Evolutionary conservation across 176 grass and related monocot genomes (phyloP).

Genomic region (Cymbopogon citratus): DNA sequence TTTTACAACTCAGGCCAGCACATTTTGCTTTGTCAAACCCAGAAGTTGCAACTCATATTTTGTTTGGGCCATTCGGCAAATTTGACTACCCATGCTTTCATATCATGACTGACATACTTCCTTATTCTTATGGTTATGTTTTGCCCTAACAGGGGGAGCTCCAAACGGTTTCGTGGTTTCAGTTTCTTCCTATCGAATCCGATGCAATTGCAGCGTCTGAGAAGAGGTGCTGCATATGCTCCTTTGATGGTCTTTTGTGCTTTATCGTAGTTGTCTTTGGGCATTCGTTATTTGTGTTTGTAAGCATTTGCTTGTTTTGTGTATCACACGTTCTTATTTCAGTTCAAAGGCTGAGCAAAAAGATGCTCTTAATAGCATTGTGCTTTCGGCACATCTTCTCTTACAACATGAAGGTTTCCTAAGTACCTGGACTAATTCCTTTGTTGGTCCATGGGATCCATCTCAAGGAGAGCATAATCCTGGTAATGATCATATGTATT

Average conservation of each 20-base stretch:
- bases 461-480: constrained; percentile 98
- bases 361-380: constrained; percentile 70
- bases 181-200: constrained; percentile 79
- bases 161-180: constrained; percentile 94
- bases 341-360: constrained; percentile 92
- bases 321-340: constrained; percentile 22
- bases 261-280: constrained; percentile 20
- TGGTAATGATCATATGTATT: constrained; percentile 44
- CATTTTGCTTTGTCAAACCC: not conserved
- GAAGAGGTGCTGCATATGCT: constrained; percentile 47
- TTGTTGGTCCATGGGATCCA: constrained; percentile 99
- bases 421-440: constrained; percentile 94
- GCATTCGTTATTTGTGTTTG: constrained; percentile 30
- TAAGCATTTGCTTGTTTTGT: constrained; percentile 32
- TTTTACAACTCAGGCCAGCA: not conserved
- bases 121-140: constrained; percentile 12
- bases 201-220: constrained; percentile 58
- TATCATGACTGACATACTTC: not conserved
- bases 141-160: constrained; percentile 61
- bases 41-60: not conserved
- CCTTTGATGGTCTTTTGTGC: constrained; percentile 6
- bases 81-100: not conserved
- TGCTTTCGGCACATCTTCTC: constrained; percentile 70
- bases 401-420: constrained; percentile 89
- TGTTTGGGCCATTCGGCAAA: not conserved